Evolutionary conservation across 2,329 filamentous ascomycete genomes (phyloP), one percentile per base, ranked within the genome.

Genomic region (Cordyceps militaris): DNA sequence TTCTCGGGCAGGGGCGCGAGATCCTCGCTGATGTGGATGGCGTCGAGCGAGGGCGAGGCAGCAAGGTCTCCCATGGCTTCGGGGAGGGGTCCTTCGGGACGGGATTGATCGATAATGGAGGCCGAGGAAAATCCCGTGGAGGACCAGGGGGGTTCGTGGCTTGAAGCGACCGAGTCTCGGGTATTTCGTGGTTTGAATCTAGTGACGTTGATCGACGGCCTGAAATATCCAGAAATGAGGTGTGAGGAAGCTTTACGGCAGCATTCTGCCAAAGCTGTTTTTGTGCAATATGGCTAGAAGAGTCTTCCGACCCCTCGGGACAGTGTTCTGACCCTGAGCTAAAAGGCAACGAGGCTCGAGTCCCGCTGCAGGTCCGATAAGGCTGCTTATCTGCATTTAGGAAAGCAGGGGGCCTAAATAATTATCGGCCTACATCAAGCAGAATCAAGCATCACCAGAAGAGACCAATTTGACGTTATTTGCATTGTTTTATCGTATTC

Each of bases 1-100:
- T 82, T 80, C 36, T 68, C 72, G 19, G 83, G 83, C 13, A 86
- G 72, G n/a, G 83, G 82, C n/a, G 80, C 73, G 24, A 86, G 66
- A 61, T 81, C 80, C 61, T 79, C 76, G 61, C 77, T 79, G 61
- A 86, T 72, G 16, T 70, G 70, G 56, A 82, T 69, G 16, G 79
- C 77, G 49, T 77, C 76, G 66, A 80, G 73, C 60, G 76, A 74
- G 4, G 78, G 79, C 30, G 79, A 51, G 28, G 8, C 10, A 21
- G 51, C 30, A 3, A 49, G 19, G 54, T 49, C 54, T 30, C 44
- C 47, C 47, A 57, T 51, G 28, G 36, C 9, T 32, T 10, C 24
- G 32, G 8, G 28, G n/a, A 21, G 23, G 42, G 42, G 10, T 24
- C 11, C 32, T 2, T 13, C 14, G 14, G 32, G 10, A 34, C 32